Evolutionary conservation across 2,329 filamentous ascomycete genomes (phyloP).

Genomic region (Cercospora berteroae): DNA sequence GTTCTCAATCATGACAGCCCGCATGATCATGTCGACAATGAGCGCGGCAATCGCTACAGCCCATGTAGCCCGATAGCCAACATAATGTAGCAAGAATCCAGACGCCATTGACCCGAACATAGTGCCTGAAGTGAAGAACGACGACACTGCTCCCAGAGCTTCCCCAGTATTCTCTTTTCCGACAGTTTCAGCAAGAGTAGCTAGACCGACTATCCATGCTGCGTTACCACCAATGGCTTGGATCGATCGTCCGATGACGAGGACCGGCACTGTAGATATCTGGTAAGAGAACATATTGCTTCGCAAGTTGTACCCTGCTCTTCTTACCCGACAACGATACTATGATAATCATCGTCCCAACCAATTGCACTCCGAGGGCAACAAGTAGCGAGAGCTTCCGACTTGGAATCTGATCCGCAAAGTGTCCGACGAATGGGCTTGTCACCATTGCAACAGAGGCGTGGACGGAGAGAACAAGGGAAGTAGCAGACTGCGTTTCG

Average conservation of each 20-base stretch:
- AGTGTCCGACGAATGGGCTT: slow-evolving; percentile 23
- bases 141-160: slow-evolving; percentile 15
- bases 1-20: slow-evolving; percentile 18
- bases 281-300: slow-evolving; percentile 7
- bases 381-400: slow-evolving; percentile 22
- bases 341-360: slow-evolving; percentile 15
- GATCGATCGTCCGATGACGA: slow-evolving; percentile 19
- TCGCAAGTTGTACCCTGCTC: background rate
- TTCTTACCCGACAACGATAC: background rate
- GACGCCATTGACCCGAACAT: slow-evolving; percentile 17
- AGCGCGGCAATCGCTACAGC: slow-evolving; percentile 16
- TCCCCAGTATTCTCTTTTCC: slow-evolving; percentile 20
- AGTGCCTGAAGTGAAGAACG: slow-evolving; percentile 20
- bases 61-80: slow-evolving; percentile 26
- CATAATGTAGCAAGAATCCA: slow-evolving; percentile 19
- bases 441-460: slow-evolving; percentile 46
- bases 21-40: slow-evolving; percentile 15
- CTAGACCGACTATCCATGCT: slow-evolving; percentile 25
- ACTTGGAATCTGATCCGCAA: slow-evolving; percentile 18
- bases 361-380: slow-evolving; percentile 14
- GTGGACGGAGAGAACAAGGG: slow-evolving; percentile 30
- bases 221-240: slow-evolving; percentile 20
- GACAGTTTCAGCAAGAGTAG: slow-evolving; percentile 20
- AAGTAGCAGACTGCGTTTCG: slow-evolving; percentile 20
- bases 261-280: slow-evolving; percentile 11